Base-by-base conservation (phyloP, 2,329 filamentous ascomycete species). In the Fusarium illudens region DNA sequence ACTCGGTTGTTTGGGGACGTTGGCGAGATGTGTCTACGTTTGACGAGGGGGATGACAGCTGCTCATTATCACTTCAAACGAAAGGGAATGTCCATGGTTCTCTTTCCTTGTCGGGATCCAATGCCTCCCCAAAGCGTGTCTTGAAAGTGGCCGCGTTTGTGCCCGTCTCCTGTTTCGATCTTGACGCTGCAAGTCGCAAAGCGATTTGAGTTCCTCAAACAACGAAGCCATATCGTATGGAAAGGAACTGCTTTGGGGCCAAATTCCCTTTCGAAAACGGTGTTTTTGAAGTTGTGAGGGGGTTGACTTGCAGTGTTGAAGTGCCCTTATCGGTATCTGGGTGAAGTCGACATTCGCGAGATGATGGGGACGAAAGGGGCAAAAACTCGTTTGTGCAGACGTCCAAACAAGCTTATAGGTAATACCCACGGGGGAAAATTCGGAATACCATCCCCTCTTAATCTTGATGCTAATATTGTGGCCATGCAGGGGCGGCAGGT, bases 1-100 rank as follows among this genome's bases (percentile, higher is more conserved):
- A 0, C 5, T 46, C 1, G 0, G 2, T 27, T 10, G 42, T 46
- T 29, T 46, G 42, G n/a, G n/a, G 17, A 3, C 2, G 11, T 20
- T 5, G 32, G 36, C 6, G 27, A 37, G 11, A 50, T 58, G 5
- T 42, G 42, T 46, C 27, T 46, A 46, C 42, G 25, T 46, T 3
- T 27, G 64, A 71, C n/a, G 44, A 65, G 59, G 15, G 55, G 59
- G 30, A 44, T 12, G 22, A 8, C 27, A 12, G 22, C 8, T 9
- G 12, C 12, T 15, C 12, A 46, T 29, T 29, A 1, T 6, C 12
- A 27, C 2, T 22, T 12, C 22, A 29, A 46, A 46, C 15, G n/a
- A 29, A 27, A 46, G 22, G 22, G 11, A 44, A 17, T 27, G 9
- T 17, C 1, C 4, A 12, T 13, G 4, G 6, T 9, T 27, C 22